Evolutionary conservation across 176 grass and related monocot genomes (phyloP).

Genomic region (Oryza officinalis): DNA sequence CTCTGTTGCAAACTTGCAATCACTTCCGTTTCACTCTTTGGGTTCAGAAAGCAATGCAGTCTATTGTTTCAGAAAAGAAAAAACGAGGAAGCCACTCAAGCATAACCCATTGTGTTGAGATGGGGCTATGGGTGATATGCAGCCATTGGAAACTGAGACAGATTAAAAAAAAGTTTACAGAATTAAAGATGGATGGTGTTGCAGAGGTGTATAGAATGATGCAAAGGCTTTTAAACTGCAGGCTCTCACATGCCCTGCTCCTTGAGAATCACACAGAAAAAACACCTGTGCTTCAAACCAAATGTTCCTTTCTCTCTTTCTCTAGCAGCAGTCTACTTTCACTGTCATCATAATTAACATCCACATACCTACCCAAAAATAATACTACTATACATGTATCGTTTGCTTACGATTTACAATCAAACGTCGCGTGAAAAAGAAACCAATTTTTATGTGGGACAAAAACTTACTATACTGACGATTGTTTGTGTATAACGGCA

Average conservation of each 20-base stretch:
- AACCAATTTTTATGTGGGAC: no score
- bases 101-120: no score
- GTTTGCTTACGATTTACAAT: no score
- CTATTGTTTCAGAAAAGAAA: background rate
- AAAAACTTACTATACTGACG: no score
- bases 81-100: no score
- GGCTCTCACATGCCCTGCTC: constrained; percentile 16
- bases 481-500: no score
- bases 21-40: constrained; percentile 38
- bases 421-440: no score
- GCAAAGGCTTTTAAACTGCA: constrained; percentile 15
- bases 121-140: background rate
- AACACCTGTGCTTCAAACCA: constrained; percentile 8
- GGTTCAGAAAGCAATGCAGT: constrained; percentile 20
- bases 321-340: background rate
- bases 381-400: no score
- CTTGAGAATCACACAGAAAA: constrained; percentile 14
- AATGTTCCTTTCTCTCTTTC: background rate
- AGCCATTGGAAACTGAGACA: background rate
- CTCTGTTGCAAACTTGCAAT: background rate
- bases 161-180: background rate
- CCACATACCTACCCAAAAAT: background rate
- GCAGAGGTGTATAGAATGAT: constrained; percentile 33
- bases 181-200: background rate
- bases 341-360: background rate